Conservation (phyloP, 306 rosid species). For the Cicer arietinum region DNA sequence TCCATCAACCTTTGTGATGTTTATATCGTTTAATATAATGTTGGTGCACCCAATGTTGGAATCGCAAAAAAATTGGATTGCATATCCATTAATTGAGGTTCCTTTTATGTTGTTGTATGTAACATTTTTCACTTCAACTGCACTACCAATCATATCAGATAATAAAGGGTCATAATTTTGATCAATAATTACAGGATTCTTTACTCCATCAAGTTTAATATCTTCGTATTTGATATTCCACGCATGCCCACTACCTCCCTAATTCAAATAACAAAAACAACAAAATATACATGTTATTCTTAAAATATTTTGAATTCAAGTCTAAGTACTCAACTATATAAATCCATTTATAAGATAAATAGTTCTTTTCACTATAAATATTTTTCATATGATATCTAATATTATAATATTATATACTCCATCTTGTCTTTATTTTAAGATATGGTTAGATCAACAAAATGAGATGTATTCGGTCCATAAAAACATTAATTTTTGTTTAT, state of each 20-base stretch:
- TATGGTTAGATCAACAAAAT: too few relatives aligned
- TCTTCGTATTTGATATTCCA: conserved; percentile 53
- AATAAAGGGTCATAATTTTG: conserved; percentile 21
- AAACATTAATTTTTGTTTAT: neutral
- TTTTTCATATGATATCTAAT: too few relatives aligned
- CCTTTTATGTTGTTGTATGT: conserved; percentile 47
- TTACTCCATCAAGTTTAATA: conserved; percentile 26
- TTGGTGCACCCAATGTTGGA: conserved; percentile 25
- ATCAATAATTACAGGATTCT: conserved; percentile 53
- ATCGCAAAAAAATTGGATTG: conserved; percentile 46
- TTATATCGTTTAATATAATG: neutral
- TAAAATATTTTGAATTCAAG: neutral
- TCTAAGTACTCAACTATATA: neutral
- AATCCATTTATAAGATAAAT: neutral
- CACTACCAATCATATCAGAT: neutral
- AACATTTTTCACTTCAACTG: conserved; percentile 49
- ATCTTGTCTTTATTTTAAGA: too few relatives aligned
- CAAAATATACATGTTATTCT: neutral
- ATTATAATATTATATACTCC: too few relatives aligned
- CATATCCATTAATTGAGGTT: conserved; percentile 36
- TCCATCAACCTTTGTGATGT: neutral
- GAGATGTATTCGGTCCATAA: neutral
- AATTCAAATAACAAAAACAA: neutral
- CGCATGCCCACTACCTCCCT: conserved; percentile 66
- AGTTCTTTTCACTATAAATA: neutral